Evolutionary conservation across 768 basidiomycete genomes (phyloP).

Genomic region (Strobilomyces echinocephalus): DNA sequence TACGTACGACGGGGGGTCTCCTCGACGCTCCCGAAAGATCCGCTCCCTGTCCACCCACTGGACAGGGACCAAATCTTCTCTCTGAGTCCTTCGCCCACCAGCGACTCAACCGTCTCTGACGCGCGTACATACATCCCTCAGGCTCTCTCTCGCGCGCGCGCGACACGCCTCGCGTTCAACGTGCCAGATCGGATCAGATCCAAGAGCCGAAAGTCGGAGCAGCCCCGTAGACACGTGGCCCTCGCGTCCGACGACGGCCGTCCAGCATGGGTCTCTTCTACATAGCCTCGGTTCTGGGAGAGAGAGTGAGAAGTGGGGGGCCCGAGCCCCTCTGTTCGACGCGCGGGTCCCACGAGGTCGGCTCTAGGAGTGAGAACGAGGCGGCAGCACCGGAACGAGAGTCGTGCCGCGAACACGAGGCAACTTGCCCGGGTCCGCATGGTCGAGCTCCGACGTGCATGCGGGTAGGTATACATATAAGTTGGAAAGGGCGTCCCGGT

Average conservation of each 20-base stretch:
- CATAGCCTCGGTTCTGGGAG: neutral
- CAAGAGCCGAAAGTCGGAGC: neutral
- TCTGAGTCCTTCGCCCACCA: constrained; percentile 21
- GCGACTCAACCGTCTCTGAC: neutral
- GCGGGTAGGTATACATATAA: constrained; percentile 31
- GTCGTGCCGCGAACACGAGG: constrained; percentile 28
- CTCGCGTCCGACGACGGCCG: too few relatives aligned
- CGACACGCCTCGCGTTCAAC: neutral
- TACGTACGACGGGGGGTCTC: constrained; percentile 25
- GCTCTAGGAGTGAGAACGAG: constrained; percentile 8
- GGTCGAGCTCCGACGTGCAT: constrained; percentile 11
- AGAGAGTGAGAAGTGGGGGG: too few relatives aligned
- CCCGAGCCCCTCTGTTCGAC: constrained; percentile 2
- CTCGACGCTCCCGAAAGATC: constrained; percentile 27
- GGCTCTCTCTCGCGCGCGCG: too few relatives aligned
- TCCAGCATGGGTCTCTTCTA: neutral
- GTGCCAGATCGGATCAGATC: neutral
- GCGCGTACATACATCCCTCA: neutral
- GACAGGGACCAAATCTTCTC: constrained; percentile 30
- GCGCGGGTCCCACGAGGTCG: neutral
- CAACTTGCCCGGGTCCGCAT: constrained; percentile 24
- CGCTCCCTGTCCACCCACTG: constrained; percentile 4
- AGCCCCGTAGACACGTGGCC: neutral
- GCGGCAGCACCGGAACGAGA: constrained; percentile 4
- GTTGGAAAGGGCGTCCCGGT: constrained; percentile 6